Percentiles rank a stretch among this genome's conserved stretches.
phyloP scores from a whole-genome alignment of 2,329 filamentous ascomycete genomes.

The Ophiostoma triangulosporum region DNA sequence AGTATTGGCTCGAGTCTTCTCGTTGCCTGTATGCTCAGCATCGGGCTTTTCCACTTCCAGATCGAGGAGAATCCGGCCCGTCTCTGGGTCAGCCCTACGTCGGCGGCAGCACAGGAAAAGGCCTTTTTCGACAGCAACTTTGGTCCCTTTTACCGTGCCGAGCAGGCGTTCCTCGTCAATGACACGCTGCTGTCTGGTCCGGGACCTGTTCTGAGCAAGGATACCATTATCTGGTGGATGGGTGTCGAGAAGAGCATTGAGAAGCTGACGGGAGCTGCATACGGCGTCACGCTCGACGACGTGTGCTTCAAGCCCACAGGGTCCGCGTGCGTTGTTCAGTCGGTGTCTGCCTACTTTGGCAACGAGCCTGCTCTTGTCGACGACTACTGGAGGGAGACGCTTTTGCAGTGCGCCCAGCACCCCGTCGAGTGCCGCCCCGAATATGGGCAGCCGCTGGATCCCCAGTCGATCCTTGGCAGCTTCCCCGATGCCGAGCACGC shows the following conservation, averaged over 20 bases:
- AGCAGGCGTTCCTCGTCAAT: conserved; percentile 90
- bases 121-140: conserved; percentile 86
- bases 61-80: conserved; percentile 82
- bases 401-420: conserved; percentile 61
- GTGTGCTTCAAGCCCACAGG: conserved; percentile 91
- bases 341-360: conserved; percentile 78
- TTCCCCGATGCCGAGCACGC: conserved; percentile 53
- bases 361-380: conserved; percentile 49
- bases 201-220: conserved; percentile 72
- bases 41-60: conserved; percentile 81
- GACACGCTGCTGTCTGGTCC: conserved; percentile 52
- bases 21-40: conserved; percentile 62
- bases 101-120: conserved; percentile 83
- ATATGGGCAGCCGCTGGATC: conserved; percentile 79
- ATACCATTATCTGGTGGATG: conserved; percentile 89
- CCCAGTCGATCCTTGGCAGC: conserved; percentile 75
- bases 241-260: conserved; percentile 69
- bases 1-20: conserved; percentile 69
- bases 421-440: conserved; percentile 77
- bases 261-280: conserved; percentile 54
- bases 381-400: conserved; percentile 56
- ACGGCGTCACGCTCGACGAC: conserved; percentile 59
- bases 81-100: conserved; percentile 93
- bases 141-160: conserved; percentile 86
- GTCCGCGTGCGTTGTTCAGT: conserved; percentile 82